These are phyloP conservation scores for Plasmodium ovale DNA, from an alignment of 169 alveolate genomes.

Conservation along the genomic window DNA sequence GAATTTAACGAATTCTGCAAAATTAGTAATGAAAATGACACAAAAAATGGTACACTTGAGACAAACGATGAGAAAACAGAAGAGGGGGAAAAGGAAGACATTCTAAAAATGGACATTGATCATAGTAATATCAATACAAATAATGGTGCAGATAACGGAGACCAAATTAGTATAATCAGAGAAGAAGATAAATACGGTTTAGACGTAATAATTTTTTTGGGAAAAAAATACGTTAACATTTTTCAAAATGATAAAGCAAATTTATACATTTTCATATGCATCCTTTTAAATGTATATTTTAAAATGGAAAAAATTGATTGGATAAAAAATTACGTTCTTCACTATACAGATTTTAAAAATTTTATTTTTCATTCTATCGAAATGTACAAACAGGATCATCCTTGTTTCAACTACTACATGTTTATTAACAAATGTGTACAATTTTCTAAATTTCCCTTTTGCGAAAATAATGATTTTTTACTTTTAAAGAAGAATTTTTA, in stretches of 20 bases:
- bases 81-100: neutral
- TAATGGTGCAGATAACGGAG: neutral
- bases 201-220: slow-evolving; percentile 41
- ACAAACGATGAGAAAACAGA: neutral
- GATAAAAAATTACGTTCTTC: slow-evolving; percentile 22
- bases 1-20: slow-evolving; percentile 28
- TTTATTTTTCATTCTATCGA: slow-evolving; percentile 26
- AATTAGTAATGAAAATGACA: neutral
- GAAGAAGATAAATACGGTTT: slow-evolving; percentile 62
- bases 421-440: slow-evolving; percentile 38
- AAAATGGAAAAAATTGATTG: slow-evolving; percentile 64
- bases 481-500: slow-evolving; percentile 26
- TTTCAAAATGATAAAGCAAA: slow-evolving; percentile 23
- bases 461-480: slow-evolving; percentile 20
- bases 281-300: slow-evolving; percentile 37
- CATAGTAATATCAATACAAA: neutral
- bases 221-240: slow-evolving; percentile 43
- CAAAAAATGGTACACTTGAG: neutral
- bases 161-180: neutral
- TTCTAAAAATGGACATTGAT: slow-evolving; percentile 30
- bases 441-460: neutral
- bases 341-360: slow-evolving; percentile 35
- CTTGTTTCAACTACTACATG: slow-evolving; percentile 44
- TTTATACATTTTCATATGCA: slow-evolving; percentile 32
- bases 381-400: slow-evolving; percentile 19